phyloP scores from a whole-genome alignment of 768 basidiomycete genomes.

The Boletales sp. region DNA sequence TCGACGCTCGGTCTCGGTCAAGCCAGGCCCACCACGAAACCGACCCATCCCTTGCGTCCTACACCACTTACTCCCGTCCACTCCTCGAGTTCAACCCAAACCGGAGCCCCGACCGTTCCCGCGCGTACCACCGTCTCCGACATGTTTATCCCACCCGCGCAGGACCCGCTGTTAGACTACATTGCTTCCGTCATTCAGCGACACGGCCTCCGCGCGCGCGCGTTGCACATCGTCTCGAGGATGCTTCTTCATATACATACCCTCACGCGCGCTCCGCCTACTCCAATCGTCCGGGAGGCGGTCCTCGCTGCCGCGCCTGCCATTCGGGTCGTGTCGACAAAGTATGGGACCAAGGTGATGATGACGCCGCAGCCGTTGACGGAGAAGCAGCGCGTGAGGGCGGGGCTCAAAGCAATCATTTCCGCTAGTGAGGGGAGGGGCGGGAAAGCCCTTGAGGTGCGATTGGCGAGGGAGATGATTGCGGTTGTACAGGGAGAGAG shows the following conservation, averaged over 20 bases:
- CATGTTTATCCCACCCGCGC: conserved; percentile 65
- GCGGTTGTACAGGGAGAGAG: conserved; percentile 62
- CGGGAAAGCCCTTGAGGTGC: conserved; percentile 58
- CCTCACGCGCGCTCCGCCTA: conserved; percentile 71
- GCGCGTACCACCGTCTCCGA: neutral
- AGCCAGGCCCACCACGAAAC: neutral
- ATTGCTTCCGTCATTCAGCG: conserved; percentile 59
- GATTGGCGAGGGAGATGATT: conserved; percentile 79
- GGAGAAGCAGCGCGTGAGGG: conserved; percentile 74
- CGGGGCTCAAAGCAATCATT: conserved; percentile 70
- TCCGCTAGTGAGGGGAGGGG: conserved; percentile 53
- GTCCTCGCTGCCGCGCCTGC: conserved; percentile 67
- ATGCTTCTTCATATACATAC: conserved; percentile 71
- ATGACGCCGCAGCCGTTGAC: conserved; percentile 67
- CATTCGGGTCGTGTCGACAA: conserved; percentile 56
- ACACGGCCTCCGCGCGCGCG: conserved; percentile 63
- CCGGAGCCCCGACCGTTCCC: too few relatives aligned
- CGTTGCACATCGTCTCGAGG: conserved; percentile 51
- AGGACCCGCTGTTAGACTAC: conserved; percentile 71
- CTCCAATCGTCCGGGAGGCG: conserved; percentile 76
- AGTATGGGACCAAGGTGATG: conserved; percentile 62
- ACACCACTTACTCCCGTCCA: neutral
- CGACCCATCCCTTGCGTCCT: conserved; percentile 1
- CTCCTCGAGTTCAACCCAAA: neutral
- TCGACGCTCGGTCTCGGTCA: conserved; percentile 15